These are phyloP conservation scores for Ambrosiella beaveri DNA, from an alignment of 2,329 filamentous ascomycete species.

Conservation along the genomic window DNA sequence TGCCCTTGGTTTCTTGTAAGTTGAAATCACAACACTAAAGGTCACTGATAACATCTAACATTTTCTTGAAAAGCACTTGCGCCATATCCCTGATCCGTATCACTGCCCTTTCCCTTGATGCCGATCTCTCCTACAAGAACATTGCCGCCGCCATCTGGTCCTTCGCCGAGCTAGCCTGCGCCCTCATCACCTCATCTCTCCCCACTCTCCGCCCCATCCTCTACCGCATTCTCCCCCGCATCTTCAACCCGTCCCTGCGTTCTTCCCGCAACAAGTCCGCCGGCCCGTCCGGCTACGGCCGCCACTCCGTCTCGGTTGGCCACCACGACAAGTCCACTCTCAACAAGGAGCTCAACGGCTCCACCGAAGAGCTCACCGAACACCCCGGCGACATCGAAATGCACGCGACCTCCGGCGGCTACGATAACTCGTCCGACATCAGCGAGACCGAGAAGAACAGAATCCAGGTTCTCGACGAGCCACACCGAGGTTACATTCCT, in stretches of 20 bases:
- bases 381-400: conserved; percentile 5
- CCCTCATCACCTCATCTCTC: conserved; percentile 16
- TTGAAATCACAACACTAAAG: neutral
- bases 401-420: neutral
- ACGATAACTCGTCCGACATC: neutral
- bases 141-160: conserved; percentile 18
- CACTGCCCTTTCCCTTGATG: conserved; percentile 14
- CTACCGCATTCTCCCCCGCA: conserved; percentile 17
- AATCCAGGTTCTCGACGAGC: neutral
- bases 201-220: conserved; percentile 17
- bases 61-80: conserved; percentile 14
- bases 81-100: conserved; percentile 17
- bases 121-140: conserved; percentile 17
- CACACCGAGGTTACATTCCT: neutral
- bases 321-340: neutral
- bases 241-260: conserved; percentile 12
- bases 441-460: neutral
- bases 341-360: conserved; percentile 1
- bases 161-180: conserved; percentile 16
- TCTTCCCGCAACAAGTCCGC: neutral
- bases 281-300: neutral
- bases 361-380: conserved; percentile 4
- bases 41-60: neutral
- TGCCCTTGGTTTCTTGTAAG: conserved; percentile 16
- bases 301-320: conserved; percentile 3